Conservation (phyloP, 2,329 filamentous ascomycete genomes). For the Colletotrichum shisoi region DNA sequence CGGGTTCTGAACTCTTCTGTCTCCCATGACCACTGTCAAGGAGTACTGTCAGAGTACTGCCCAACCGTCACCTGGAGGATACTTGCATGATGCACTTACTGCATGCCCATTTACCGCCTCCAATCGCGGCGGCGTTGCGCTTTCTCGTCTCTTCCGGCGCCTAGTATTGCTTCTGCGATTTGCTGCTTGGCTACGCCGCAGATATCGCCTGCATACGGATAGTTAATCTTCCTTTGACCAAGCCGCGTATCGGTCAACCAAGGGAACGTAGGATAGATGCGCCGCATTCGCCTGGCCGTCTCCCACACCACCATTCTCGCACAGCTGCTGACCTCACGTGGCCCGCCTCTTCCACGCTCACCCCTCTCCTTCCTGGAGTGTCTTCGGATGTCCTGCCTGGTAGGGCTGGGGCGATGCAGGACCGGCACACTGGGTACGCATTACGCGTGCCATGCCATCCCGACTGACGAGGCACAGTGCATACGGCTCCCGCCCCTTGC, state of each 20-base stretch:
- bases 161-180: conserved; percentile 1
- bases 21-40: background rate
- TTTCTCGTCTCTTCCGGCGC: conserved; percentile 5
- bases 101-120: conserved; percentile 10
- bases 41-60: background rate
- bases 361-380: background rate
- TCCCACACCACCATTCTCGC: background rate
- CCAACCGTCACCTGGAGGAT: background rate
- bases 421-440: conserved; percentile 1
- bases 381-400: conserved; percentile 20
- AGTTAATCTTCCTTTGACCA: background rate
- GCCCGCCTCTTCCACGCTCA: background rate
- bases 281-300: conserved; percentile 2
- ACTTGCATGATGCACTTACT: conserved; percentile 1
- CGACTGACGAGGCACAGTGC: conserved; percentile 1
- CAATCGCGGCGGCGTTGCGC: conserved; percentile 17
- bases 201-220: conserved; percentile 8
- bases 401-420: conserved; percentile 28
- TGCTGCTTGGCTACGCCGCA: background rate
- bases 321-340: background rate
- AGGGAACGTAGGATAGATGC: background rate
- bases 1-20: background rate
- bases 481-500: background rate
- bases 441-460: background rate
- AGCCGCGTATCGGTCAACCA: conserved; percentile 3